phyloP scores from a whole-genome alignment of 805 yeast species.

The Suhomyces tanzawaensis region DNA sequence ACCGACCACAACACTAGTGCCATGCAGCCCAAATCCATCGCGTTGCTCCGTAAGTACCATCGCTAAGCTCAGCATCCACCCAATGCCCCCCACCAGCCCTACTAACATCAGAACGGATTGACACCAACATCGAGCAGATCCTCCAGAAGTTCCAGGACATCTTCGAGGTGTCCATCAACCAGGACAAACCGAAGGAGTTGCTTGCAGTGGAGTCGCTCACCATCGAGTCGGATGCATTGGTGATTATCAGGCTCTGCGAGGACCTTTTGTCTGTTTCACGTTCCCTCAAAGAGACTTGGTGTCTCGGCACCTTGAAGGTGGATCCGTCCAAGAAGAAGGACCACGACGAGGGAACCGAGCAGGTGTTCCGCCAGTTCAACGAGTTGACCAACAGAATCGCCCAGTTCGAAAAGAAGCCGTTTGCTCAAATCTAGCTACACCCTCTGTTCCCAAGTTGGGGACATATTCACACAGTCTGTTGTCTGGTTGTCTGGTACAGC shows the following conservation, averaged over 20 bases:
- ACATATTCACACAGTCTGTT: too few relatives aligned
- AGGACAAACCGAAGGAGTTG: slow-evolving; percentile 40
- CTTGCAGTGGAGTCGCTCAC: slow-evolving; percentile 55
- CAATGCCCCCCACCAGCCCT: slow-evolving; percentile 12
- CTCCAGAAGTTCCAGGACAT: slow-evolving; percentile 53
- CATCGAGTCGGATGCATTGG: slow-evolving; percentile 51
- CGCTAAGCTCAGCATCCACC: neutral
- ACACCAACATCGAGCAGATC: slow-evolving; percentile 49
- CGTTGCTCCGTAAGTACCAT: slow-evolving; percentile 34
- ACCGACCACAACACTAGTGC: neutral
- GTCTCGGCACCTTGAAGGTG: slow-evolving; percentile 51
- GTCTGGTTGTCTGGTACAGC: too few relatives aligned
- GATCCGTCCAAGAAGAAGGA: slow-evolving; percentile 13
- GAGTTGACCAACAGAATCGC: slow-evolving; percentile 31
- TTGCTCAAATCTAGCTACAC: too few relatives aligned
- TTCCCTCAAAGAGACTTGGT: slow-evolving; percentile 55
- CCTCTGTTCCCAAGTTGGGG: too few relatives aligned
- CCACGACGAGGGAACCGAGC: slow-evolving; percentile 18
- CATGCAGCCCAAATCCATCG: slow-evolving; percentile 48
- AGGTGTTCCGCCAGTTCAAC: slow-evolving; percentile 34
- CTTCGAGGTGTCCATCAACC: slow-evolving; percentile 44
- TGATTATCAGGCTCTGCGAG: slow-evolving; percentile 51
- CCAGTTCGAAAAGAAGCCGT: too few relatives aligned
- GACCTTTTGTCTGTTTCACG: slow-evolving; percentile 50
- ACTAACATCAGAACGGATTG: slow-evolving; percentile 46